Evolutionary conservation across 306 rosid species (phyloP).

Genomic region (Abrus pulchellus): DNA sequence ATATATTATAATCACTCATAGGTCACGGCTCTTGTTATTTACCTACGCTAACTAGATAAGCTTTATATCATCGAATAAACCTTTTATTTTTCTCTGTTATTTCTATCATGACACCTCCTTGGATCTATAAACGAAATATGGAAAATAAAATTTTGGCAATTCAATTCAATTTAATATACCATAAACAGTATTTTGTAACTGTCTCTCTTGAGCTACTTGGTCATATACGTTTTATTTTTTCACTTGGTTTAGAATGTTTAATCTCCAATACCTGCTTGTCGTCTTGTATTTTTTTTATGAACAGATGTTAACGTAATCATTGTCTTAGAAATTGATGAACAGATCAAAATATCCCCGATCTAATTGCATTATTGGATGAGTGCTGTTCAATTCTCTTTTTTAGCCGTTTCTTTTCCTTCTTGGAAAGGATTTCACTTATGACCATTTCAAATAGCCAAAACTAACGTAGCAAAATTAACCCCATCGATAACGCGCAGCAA

Average conservation of each 20-base stretch:
- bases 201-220: not conserved
- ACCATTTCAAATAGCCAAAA: constrained; percentile 54
- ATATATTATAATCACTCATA: not conserved
- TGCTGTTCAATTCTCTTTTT: constrained; percentile 50
- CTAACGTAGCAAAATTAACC: constrained; percentile 34
- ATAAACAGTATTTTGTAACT: not conserved
- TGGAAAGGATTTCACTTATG: constrained; percentile 26
- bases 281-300: not conserved
- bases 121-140: constrained; percentile 20
- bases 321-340: constrained; percentile 50
- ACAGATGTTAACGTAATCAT: constrained; percentile 48
- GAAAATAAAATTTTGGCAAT: not conserved
- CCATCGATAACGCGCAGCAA: constrained; percentile 2
- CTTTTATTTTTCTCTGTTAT: not conserved
- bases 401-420: constrained; percentile 17
- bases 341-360: constrained; percentile 49
- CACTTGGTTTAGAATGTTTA: constrained; percentile 48
- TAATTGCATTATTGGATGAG: constrained; percentile 51
- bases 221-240: constrained; percentile 3
- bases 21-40: not conserved
- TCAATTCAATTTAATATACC: not conserved
- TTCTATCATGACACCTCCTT: not conserved
- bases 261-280: too few species aligned
- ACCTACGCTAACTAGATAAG: not conserved
- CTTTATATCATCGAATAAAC: not conserved